A percentile compares a stretch with the other conserved stretches of the same genome.
phyloP scores from a whole-genome alignment of 75 land plant species.

The Selaginella moellendorffii region DNA sequence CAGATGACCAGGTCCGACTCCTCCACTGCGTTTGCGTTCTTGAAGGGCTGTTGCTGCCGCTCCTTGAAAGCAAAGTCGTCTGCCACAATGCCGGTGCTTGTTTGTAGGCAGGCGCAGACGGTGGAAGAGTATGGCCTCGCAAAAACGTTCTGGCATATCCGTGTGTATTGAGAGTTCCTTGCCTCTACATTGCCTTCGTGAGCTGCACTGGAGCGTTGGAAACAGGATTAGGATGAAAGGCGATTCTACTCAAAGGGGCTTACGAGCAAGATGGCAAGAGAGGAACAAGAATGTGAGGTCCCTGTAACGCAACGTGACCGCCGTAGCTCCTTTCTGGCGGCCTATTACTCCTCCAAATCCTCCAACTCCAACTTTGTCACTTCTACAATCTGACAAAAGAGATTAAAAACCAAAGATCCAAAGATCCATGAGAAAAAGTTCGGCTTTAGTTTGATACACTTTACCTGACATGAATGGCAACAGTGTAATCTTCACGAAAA shows the following conservation, averaged over 20 bases:
- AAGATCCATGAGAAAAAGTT: neutral
- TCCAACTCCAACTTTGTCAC: constrained; percentile 48
- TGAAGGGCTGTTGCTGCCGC: neutral
- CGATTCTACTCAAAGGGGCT: constrained; percentile 6
- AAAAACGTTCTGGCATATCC: constrained; percentile 47
- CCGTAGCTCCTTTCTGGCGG: constrained; percentile 78
- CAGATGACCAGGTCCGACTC: constrained; percentile 7
- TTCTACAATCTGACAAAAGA: constrained; percentile 28
- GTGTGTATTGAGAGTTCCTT: constrained; percentile 48
- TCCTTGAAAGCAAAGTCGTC: no score
- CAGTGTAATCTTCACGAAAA: constrained; percentile 35
- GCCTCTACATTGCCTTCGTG: constrained; percentile 59
- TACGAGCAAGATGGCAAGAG: constrained; percentile 69
- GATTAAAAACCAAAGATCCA: neutral
- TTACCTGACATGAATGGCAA: constrained; percentile 34
- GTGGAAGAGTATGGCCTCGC: neutral
- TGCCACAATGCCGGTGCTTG: neutral
- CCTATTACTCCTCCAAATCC: constrained; percentile 61
- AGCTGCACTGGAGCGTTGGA: constrained; percentile 32
- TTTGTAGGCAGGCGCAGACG: neutral
- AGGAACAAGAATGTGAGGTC: constrained; percentile 45
- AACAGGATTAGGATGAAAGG: neutral
- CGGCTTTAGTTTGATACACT: neutral
- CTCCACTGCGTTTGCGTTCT: neutral
- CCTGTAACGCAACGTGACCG: constrained; percentile 36